These are phyloP conservation scores for Phytophthora cactorum DNA, from an alignment of 352 stramenopile species.

Conservation along the genomic window DNA sequence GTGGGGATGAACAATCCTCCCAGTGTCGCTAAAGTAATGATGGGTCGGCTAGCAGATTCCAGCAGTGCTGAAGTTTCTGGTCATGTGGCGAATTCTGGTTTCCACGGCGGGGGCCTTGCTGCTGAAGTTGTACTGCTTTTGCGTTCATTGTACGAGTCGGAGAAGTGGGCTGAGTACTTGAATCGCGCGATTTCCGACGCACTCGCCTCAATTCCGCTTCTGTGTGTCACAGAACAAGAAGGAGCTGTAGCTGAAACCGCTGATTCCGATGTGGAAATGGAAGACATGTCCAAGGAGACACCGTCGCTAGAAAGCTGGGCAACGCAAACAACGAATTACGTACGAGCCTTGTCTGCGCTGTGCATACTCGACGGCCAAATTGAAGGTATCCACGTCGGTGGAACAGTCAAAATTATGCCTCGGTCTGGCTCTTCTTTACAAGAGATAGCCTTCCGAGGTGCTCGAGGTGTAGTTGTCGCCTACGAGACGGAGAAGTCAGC, in stretches of 20 bases:
- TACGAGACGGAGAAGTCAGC: constrained; percentile 86
- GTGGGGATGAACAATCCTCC: constrained; percentile 71
- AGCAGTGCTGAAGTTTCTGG: constrained; percentile 1
- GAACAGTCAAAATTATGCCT: constrained; percentile 86
- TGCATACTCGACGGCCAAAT: constrained; percentile 88
- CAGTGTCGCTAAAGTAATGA: constrained; percentile 69
- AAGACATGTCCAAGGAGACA: constrained; percentile 71
- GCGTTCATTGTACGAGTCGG: constrained; percentile 79
- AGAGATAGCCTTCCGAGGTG: constrained; percentile 78
- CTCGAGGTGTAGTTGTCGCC: constrained; percentile 73
- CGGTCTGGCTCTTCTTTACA: constrained; percentile 71
- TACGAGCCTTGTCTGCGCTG: constrained; percentile 76
- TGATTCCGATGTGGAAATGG: constrained; percentile 87
- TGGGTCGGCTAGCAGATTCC: constrained; percentile 35
- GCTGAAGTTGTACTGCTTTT: constrained; percentile 84
- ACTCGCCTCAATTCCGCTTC: constrained; percentile 53
- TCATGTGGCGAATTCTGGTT: constrained; percentile 30
- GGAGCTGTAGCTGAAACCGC: constrained; percentile 17
- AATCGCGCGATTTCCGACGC: constrained; percentile 67
- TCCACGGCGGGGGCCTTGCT: constrained; percentile 53
- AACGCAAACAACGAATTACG: constrained; percentile 52
- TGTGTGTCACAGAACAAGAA: constrained; percentile 48
- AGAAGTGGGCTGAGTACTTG: constrained; percentile 74
- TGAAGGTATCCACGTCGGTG: constrained; percentile 80
- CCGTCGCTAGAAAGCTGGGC: constrained; percentile 65